These are phyloP conservation scores for Paraurostyla sp. DNA, from an alignment of 73 alveolate species.

Conservation along the genomic window DNA sequence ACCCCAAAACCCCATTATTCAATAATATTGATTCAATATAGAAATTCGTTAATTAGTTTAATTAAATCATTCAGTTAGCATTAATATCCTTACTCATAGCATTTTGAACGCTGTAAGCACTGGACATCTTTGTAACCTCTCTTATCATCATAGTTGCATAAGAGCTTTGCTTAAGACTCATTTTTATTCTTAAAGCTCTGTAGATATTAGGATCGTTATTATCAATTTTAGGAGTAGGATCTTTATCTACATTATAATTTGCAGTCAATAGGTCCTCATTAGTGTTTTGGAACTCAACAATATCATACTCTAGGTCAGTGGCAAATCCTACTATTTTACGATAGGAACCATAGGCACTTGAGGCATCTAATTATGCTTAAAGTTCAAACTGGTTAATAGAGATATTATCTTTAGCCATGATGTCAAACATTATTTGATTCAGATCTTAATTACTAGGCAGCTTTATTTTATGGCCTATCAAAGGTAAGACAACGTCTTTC, in stretches of 20 bases:
- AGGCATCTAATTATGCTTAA: conserved; percentile 71
- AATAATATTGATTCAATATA: too few relatives aligned
- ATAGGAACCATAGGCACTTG: conserved; percentile 92
- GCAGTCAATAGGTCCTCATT: conserved; percentile 94
- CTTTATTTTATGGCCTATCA: conserved; percentile 90
- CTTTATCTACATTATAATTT: conserved; percentile 71
- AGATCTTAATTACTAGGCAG: conserved; percentile 87
- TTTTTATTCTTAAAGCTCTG: conserved; percentile 88
- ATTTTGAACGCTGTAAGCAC: conserved; percentile 57
- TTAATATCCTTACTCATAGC: conserved; percentile 17
- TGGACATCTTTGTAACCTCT: conserved; percentile 83
- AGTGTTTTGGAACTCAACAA: conserved; percentile 85
- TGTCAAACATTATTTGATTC: conserved; percentile 74
- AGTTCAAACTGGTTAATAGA: conserved; percentile 87
- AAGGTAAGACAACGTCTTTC: conserved; percentile 95
- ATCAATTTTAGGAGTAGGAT: conserved; percentile 33
- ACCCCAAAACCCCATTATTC: too few relatives aligned
- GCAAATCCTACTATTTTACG: conserved; percentile 94
- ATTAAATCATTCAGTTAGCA: too few relatives aligned
- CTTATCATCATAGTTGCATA: conserved; percentile 99
- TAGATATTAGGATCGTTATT: conserved; percentile 73
- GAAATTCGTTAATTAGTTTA: too few relatives aligned
- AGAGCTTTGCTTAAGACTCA: conserved; percentile 92
- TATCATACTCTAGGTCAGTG: conserved; percentile 84
- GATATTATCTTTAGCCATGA: conserved; percentile 91